Conservation (phyloP, 352 stramenopile genomes). For the Phytophthora capsici region DNA sequence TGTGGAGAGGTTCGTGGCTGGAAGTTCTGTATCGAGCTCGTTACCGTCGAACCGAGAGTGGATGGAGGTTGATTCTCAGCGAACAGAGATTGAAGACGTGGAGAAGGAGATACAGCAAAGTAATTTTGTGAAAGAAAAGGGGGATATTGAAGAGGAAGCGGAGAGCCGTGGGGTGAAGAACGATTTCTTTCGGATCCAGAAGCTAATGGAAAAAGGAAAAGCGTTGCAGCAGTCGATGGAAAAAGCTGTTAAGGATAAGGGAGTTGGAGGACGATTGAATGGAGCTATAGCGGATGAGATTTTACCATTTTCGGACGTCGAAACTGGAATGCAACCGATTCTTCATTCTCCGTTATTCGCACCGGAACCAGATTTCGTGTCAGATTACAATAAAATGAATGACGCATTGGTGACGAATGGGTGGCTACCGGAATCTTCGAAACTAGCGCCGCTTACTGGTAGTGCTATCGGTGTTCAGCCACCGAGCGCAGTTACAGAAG, state of each 20-base stretch:
- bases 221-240: conserved; percentile 57
- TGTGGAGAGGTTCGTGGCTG: too few species aligned
- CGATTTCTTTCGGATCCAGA: conserved; percentile 27
- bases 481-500: neutral
- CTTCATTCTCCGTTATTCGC: too few species aligned
- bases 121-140: neutral
- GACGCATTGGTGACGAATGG: too few species aligned
- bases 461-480: neutral
- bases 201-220: conserved; percentile 54
- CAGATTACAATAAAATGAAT: too few species aligned
- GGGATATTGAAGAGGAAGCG: neutral
- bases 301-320: neutral
- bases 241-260: conserved; percentile 28
- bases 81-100: neutral
- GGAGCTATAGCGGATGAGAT: neutral
- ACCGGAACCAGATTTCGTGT: too few species aligned
- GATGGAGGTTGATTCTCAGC: too few species aligned
- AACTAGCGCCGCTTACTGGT: too few species aligned
- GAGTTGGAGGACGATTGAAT: neutral
- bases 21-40: too few species aligned
- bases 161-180: neutral
- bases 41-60: too few species aligned
- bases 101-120: neutral
- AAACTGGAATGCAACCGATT: too few species aligned
- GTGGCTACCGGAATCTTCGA: too few species aligned